Evolutionary conservation across 164 flowering plant genomes (phyloP).

Genomic region (Euptelea pleiosperma): DNA sequence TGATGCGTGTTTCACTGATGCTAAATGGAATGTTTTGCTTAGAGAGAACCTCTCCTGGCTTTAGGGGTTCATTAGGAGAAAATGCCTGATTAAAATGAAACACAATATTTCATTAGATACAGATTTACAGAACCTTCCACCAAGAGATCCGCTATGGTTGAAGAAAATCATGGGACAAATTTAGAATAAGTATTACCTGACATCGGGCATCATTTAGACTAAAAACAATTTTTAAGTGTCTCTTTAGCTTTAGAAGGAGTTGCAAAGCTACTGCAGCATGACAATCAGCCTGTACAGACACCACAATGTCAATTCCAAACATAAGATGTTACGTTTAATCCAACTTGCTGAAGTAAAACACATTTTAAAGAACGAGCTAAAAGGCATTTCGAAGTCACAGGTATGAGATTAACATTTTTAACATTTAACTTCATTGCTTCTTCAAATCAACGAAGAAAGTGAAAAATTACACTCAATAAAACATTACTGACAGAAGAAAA

Average conservation of each 20-base stretch:
- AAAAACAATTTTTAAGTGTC: constrained; percentile 79
- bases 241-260: constrained; percentile 81
- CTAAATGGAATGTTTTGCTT: constrained; percentile 73
- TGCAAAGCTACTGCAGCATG: constrained; percentile 77
- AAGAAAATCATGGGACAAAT: constrained; percentile 2
- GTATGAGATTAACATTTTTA: no score
- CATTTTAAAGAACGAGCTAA: neutral
- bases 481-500: neutral
- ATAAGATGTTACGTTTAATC: neutral
- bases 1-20: constrained; percentile 37
- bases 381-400: neutral
- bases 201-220: constrained; percentile 81
- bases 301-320: neutral
- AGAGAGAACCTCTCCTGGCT: constrained; percentile 69
- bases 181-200: constrained; percentile 47
- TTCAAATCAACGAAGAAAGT: neutral
- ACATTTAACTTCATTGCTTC: neutral
- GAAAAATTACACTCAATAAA: neutral
- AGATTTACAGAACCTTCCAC: neutral
- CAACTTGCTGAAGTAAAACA: no score
- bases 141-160: neutral
- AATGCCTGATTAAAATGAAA: constrained; percentile 51
- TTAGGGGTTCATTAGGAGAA: constrained; percentile 71
- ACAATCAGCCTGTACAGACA: constrained; percentile 62
- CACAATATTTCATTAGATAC: neutral